Percentiles rank a stretch among this genome's conserved stretches.
Evolutionary conservation across 2,329 filamentous ascomycete genomes (phyloP).

Genomic region (Macrophomina phaseolina): DNA sequence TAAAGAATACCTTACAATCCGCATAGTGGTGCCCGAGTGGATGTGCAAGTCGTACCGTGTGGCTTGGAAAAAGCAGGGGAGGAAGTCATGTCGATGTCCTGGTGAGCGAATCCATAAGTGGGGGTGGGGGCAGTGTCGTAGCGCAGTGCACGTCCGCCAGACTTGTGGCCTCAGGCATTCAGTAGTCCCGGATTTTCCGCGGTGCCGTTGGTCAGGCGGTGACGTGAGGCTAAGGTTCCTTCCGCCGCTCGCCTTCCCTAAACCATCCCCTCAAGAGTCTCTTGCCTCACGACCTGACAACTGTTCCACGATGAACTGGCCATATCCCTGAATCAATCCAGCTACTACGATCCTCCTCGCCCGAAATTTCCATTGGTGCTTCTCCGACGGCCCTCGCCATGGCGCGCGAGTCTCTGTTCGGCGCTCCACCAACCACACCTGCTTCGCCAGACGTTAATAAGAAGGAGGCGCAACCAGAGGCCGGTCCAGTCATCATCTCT

Average conservation of each 20-base stretch:
- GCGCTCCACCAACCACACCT: slow-evolving; percentile 16
- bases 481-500: slow-evolving; percentile 58
- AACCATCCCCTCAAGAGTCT: background rate
- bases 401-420: slow-evolving; percentile 21
- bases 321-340: slow-evolving; percentile 51
- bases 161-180: slow-evolving; percentile 3
- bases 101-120: too few relatives aligned
- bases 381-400: slow-evolving; percentile 4
- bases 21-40: too few relatives aligned
- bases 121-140: background rate
- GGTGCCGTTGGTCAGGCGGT: background rate
- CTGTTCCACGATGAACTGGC: slow-evolving; percentile 53
- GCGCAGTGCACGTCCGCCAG: background rate
- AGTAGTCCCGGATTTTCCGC: background rate
- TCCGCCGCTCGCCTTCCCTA: background rate
- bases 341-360: background rate
- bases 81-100: background rate
- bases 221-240: background rate
- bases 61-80: background rate
- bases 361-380: background rate
- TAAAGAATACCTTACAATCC: background rate
- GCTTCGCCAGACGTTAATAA: slow-evolving; percentile 34
- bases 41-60: background rate
- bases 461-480: slow-evolving; percentile 25
- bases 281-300: too few relatives aligned